Evolutionary conservation across 345 rosid species (phyloP), one percentile per base, ranked within the genome.

Genomic region (Syzygium oleosum): DNA sequence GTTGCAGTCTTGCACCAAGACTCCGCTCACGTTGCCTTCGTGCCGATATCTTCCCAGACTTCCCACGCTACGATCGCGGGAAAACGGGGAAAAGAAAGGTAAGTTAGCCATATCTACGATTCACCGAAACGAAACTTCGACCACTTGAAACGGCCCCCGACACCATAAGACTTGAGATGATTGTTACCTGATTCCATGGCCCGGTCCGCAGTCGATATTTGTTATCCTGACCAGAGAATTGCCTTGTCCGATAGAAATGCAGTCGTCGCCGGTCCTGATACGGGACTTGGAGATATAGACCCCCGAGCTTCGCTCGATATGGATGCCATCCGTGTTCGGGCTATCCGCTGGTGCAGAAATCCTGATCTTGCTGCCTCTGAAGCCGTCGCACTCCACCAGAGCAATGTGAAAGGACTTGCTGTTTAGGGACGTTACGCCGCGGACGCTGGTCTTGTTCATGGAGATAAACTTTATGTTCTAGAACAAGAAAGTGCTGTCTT

Each of bases 331-430:
- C 0, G 89, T 89, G 88, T 91, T 88, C 51, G 91, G 93, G 80
- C 91, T 90, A 15, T 87, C 59, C 9, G 61, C 91, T 1, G 91
- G 91, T 9, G 90, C 91, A 3, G 89, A 90, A 22, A 88, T 85
- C 87, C 79, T 87, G 49, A 88, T 85, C 85, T 88, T 52, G 63
- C 89, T 90, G 80, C 93, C 94, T 92, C 89, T 93, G 88, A 92
- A 94, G 87, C 93, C 90, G 63, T 86, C 91, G 61, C 96, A 94
- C 84, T 89, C 93, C 5, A 94, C 94, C 80, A 94, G 88, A 51
- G 94, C 94, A 25, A 94, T 90, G 84, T 94, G 96, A 83, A 95
- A 94, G 90, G 92, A 92, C 89, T 93, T 92, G 95, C 97, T 94
- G 56, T 94, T 91, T 90, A 92, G 65, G 38, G 95, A 94, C 25